Evolutionary conservation across 2,329 filamentous ascomycete genomes (phyloP).

Genomic region (Pseudogymnoascus sp.): DNA sequence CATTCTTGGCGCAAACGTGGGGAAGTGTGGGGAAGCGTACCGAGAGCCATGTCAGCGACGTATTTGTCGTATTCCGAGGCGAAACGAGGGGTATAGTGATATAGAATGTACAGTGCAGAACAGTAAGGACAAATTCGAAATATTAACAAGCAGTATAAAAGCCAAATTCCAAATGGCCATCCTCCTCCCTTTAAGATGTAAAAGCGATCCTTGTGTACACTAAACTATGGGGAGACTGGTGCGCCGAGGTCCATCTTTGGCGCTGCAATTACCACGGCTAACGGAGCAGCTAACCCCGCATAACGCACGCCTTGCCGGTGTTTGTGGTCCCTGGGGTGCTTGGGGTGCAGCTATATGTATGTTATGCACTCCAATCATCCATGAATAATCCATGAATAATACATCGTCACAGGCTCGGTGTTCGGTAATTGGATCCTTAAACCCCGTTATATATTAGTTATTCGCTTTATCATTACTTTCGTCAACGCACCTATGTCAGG

Average conservation of each 20-base stretch:
- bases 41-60: neutral
- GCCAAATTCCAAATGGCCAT: neutral
- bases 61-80: neutral
- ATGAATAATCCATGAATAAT: neutral
- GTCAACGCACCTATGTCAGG: neutral
- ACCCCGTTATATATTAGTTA: neutral
- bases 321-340: neutral
- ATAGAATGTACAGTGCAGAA: neutral
- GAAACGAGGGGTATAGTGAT: neutral
- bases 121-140: neutral
- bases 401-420: neutral
- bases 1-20: neutral
- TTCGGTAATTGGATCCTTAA: neutral
- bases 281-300: neutral
- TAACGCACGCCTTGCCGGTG: neutral
- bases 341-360: neutral
- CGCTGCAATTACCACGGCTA: neutral
- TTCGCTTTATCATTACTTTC: constrained; percentile 6
- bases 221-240: neutral
- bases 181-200: neutral
- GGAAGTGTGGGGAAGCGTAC: constrained; percentile 4
- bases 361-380: constrained; percentile 1
- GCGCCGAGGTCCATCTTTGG: neutral
- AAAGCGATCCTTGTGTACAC: neutral
- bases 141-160: neutral